A percentile compares a stretch with the other conserved stretches of the same genome.
Conservation (phyloP, 441 rosid genomes). For the Euphorbia celastroides region DNA sequence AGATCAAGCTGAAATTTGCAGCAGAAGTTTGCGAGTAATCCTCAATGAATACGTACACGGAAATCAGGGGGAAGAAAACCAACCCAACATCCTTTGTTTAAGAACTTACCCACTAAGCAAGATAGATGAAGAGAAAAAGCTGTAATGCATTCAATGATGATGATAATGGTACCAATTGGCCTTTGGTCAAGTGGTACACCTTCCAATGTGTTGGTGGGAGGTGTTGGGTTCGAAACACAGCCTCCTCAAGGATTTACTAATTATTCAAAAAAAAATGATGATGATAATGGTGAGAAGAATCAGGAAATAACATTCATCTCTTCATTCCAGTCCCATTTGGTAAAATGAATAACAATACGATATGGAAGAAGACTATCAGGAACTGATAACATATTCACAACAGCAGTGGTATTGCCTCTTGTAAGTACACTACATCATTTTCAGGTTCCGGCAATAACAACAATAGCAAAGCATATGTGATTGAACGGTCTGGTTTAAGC, state of each 20-base stretch:
- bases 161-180: too few relatives aligned
- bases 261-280: too few relatives aligned
- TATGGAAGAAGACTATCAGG: neutral
- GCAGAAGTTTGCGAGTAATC: neutral
- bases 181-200: too few relatives aligned
- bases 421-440: neutral
- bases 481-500: neutral
- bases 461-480: neutral
- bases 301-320: neutral
- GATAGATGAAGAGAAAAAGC: constrained; percentile 15
- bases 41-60: neutral
- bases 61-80: neutral
- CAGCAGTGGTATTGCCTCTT: neutral
- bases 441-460: neutral
- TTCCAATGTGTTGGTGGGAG: too few relatives aligned
- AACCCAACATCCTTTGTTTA: neutral
- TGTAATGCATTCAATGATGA: neutral
- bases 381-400: neutral
- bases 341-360: neutral
- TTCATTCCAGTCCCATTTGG: constrained; percentile 12
- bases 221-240: too few relatives aligned
- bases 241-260: too few relatives aligned
- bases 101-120: constrained; percentile 6
- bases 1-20: neutral
- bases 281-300: neutral